Percentiles rank a stretch among this genome's conserved stretches.
These are phyloP conservation scores for Pugionium cornutum DNA, from an alignment of 345 rosid genomes.

Conservation along the genomic window DNA sequence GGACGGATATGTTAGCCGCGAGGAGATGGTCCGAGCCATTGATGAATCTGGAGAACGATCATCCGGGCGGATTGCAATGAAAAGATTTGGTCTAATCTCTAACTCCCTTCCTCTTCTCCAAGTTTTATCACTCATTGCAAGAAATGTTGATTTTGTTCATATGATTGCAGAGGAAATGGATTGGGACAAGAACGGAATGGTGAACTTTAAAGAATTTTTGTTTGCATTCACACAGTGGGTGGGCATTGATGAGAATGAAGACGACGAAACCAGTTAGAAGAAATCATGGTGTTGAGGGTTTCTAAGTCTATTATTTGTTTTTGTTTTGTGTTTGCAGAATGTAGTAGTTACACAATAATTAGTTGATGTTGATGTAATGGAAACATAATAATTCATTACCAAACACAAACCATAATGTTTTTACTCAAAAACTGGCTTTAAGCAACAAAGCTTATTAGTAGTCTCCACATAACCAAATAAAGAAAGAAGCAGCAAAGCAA, in stretches of 20 bases:
- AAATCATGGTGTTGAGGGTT: not conserved
- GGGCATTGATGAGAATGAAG: constrained; percentile 76
- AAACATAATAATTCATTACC: constrained; percentile 29
- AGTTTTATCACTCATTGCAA: too few relatives aligned
- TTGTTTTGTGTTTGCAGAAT: too few relatives aligned
- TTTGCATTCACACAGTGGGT: constrained; percentile 95
- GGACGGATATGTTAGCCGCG: constrained; percentile 84
- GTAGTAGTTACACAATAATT: not conserved
- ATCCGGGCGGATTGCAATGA: constrained; percentile 79
- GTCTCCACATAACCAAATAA: constrained; percentile 9
- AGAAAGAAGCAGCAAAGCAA: constrained; percentile 28
- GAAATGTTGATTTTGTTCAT: not conserved
- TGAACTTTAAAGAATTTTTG: constrained; percentile 84
- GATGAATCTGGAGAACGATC: constrained; percentile 93
- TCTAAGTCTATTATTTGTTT: not conserved
- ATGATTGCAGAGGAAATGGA: constrained; percentile 95
- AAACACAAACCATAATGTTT: constrained; percentile 23
- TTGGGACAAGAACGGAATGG: constrained; percentile 95
- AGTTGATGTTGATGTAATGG: constrained; percentile 28
- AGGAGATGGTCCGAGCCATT: constrained; percentile 84
- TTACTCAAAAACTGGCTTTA: constrained; percentile 19
- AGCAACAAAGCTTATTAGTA: constrained; percentile 28
- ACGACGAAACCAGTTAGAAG: constrained; percentile 30
- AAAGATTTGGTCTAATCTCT: constrained; percentile 69
- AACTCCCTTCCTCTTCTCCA: too few relatives aligned